Percentiles rank a stretch among this genome's conserved stretches.
Conservation (phyloP, 495 filamentous ascomycete species). For the Parathielavia appendiculata region DNA sequence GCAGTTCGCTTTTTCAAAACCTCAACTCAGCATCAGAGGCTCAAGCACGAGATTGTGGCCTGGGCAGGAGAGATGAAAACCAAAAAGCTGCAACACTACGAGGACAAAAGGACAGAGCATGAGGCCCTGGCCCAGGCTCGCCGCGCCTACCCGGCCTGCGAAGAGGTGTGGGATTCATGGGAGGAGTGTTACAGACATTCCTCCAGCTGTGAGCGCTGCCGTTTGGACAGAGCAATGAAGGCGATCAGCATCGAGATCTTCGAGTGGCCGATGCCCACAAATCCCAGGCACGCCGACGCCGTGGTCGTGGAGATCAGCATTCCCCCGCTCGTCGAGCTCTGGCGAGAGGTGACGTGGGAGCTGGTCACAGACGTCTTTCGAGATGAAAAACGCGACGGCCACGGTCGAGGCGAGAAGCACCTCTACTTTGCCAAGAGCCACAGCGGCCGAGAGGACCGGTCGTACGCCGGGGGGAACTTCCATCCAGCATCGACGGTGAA, state of each 20-base stretch:
- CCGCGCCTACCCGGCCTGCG: no score
- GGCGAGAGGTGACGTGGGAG: conserved; percentile 49
- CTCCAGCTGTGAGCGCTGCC: conserved; percentile 35
- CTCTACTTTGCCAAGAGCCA: not conserved
- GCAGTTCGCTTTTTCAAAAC: conserved; percentile 49
- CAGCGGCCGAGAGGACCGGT: not conserved
- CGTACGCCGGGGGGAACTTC: not conserved
- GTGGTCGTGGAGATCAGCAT: conserved; percentile 55
- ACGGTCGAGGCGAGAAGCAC: not conserved
- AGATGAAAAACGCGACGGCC: not conserved
- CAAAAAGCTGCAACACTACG: conserved; percentile 43
- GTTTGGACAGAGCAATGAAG: conserved; percentile 19
- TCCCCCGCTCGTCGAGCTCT: conserved; percentile 43
- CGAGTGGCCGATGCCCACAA: conserved; percentile 57
- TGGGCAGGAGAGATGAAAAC: conserved; percentile 29
- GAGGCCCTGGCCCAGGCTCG: not conserved
- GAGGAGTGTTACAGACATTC: conserved; percentile 16
- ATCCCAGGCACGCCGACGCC: conserved; percentile 35
- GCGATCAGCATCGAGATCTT: conserved; percentile 48
- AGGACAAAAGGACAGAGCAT: conserved; percentile 16
- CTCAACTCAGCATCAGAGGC: conserved; percentile 40
- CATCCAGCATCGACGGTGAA: not conserved
- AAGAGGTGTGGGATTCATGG: no score
- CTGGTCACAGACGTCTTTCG: conserved; percentile 41
- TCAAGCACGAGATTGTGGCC: conserved; percentile 38